Evolutionary conservation across 2,329 filamentous ascomycete genomes (phyloP), one percentile per base, ranked within the genome.

Genomic region (Fusarium incarnatum): DNA sequence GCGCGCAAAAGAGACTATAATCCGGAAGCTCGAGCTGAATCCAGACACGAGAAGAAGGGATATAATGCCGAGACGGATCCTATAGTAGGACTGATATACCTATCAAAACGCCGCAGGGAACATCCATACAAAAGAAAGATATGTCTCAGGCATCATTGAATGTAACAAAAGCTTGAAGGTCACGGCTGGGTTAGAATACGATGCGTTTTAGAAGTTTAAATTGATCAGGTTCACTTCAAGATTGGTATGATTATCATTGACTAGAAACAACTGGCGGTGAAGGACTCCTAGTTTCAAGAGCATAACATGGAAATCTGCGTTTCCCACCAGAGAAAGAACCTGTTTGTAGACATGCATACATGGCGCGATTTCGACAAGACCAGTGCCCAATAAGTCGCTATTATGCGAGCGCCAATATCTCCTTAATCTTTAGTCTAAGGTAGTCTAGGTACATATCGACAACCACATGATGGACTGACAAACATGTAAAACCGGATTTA

Each of bases 231-330:
- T 65, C 30, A 56, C 49, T 40, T 32, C 32, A 58, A 67, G 60
- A 41, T 45, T 60, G 60, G 52, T 56, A 60, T 34, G 58, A 62
- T 57, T 11, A 56, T 47, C 32, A 56, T 47, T 23, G 42, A 67
- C 53, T 56, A 55, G 50, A 66, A 60, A 50, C 58, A 75, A 75
- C 70, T 73, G 68, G 72, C 73, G 73, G 73, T 75, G 73, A 75
- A 59, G 65, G 47, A 18, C 25, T 56, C 34, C 32, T 42, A 60
- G 16, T 41, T 54, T 57, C 40, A 46, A 58, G 63, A 53, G 64
- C 58, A 70, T 55, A 61, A 67, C 57, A 41, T 66, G 60, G 42
- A 53, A 66, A 59, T 66, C 55, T 58, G 37, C 48, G 49, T 63
- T 65, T 68, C 48, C 42, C 40, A 48, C 55, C 34, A 52, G 18